phyloP scores from a whole-genome alignment of 805 yeast species.

The fission yeast (Schizosaccharomyces pombe) region DNA sequence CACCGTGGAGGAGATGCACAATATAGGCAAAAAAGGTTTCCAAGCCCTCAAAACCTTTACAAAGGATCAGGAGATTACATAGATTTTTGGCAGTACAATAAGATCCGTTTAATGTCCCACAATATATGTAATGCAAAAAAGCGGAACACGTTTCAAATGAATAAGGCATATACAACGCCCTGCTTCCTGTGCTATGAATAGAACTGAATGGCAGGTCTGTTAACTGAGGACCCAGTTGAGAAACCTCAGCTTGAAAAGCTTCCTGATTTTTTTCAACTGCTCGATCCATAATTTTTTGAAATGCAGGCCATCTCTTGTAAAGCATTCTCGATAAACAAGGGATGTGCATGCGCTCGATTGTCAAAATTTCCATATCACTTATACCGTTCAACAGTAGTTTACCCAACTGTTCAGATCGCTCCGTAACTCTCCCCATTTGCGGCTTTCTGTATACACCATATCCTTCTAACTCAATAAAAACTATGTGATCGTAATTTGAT shows the following conservation, averaged over 20 bases:
- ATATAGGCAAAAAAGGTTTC: neutral
- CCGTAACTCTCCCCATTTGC: neutral
- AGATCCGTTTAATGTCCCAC: neutral
- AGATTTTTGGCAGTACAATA: neutral
- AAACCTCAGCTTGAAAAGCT: neutral
- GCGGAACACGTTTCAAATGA: neutral
- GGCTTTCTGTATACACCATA: neutral
- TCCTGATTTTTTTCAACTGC: neutral
- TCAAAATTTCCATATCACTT: slow-evolving; percentile 5
- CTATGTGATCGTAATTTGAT: neutral
- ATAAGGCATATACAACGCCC: neutral
- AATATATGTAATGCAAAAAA: neutral
- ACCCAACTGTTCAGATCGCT: neutral
- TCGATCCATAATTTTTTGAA: neutral
- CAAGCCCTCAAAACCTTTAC: neutral
- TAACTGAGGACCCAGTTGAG: neutral
- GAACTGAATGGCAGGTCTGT: neutral
- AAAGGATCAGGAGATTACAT: neutral
- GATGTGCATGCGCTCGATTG: neutral
- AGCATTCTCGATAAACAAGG: slow-evolving; percentile 1
- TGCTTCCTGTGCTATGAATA: neutral
- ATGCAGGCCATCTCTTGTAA: neutral
- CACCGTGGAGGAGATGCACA: neutral
- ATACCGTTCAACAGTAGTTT: neutral
- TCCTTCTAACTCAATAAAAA: slow-evolving; percentile 2